phyloP scores from a whole-genome alignment of 2,329 filamentous ascomycete species.

The Tolypocladium cylindrosporum region DNA sequence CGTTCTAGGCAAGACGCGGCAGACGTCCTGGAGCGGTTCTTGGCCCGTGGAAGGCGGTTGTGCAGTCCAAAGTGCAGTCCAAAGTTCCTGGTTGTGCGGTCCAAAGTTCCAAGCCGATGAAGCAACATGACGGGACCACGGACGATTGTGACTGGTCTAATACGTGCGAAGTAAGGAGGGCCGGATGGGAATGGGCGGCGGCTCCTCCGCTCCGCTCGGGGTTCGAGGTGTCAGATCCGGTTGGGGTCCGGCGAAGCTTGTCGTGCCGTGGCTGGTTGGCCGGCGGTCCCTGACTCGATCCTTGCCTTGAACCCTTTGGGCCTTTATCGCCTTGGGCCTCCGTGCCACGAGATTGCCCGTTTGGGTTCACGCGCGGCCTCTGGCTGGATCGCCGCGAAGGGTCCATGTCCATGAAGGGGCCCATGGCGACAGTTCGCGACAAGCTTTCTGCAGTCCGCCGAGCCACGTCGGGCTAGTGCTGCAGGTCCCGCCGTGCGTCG shows the following conservation, averaged over 20 bases:
- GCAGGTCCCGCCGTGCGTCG: conserved; percentile 12
- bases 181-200: background rate
- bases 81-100: background rate
- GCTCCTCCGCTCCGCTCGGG: background rate
- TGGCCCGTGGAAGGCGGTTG: too few relatives aligned
- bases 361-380: conserved; percentile 13
- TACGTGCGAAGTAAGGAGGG: background rate
- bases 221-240: background rate
- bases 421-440: background rate
- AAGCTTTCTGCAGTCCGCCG: conserved; percentile 1
- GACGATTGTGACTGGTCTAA: background rate
- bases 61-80: background rate
- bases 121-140: background rate
- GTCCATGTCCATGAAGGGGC: background rate
- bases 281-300: background rate
- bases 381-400: conserved; percentile 9
- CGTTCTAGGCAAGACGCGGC: conserved; percentile 9
- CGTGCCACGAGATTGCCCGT: conserved; percentile 15
- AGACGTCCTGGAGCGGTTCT: too few relatives aligned
- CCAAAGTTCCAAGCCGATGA: background rate
- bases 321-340: background rate
- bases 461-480: conserved; percentile 5
- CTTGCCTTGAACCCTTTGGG: background rate
- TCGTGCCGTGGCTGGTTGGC: background rate
- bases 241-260: background rate